Evolutionary conservation across 2,329 filamentous ascomycete species (phyloP).

Genomic region (Metarhizium sp.): DNA sequence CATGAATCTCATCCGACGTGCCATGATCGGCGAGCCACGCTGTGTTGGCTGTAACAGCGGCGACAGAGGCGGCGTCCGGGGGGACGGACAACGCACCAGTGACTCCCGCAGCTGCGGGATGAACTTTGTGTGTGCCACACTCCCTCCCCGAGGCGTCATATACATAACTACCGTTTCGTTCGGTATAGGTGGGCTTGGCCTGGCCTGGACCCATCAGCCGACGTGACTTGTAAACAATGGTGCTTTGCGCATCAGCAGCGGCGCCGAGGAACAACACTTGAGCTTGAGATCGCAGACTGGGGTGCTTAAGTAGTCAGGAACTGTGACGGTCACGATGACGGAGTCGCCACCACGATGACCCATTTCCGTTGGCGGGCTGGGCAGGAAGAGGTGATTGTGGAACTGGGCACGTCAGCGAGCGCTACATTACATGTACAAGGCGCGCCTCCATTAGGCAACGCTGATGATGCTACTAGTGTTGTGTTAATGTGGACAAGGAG

Average conservation of each 20-base stretch:
- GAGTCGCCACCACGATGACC: neutral
- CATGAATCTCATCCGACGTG: neutral
- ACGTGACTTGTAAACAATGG: neutral
- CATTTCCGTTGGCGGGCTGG: constrained; percentile 12
- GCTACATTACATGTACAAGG: neutral
- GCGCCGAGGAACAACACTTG: neutral
- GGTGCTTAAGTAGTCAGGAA: neutral
- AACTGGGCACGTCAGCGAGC: constrained; percentile 3
- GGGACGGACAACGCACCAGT: no score
- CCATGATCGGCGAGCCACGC: neutral
- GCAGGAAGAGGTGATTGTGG: neutral
- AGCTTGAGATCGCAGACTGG: neutral
- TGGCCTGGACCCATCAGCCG: neutral
- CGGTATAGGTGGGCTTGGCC: neutral
- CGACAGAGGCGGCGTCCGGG: no score
- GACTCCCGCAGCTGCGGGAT: neutral
- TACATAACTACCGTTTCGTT: neutral
- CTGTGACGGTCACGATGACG: neutral
- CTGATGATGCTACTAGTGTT: neutral
- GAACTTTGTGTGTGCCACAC: neutral
- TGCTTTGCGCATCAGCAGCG: neutral
- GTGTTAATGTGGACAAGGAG: neutral
- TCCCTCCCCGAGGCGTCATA: neutral
- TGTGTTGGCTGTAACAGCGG: neutral
- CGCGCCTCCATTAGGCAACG: no score